phyloP scores from a whole-genome alignment of 179 eudicot species.

The Nepenthes alata region DNA sequence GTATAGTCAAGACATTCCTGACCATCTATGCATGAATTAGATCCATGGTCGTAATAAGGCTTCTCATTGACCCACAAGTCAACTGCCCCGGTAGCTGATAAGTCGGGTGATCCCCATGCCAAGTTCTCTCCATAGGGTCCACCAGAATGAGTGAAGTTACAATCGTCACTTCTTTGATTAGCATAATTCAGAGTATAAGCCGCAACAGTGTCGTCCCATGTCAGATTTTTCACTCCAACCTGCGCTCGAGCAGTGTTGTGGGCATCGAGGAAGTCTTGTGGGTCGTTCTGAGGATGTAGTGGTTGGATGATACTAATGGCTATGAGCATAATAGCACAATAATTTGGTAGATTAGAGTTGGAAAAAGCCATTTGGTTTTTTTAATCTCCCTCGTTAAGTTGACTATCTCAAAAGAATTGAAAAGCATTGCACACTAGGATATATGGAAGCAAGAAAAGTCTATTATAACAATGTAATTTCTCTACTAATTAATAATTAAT shows the following conservation, averaged over 20 bases:
- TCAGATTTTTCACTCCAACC: constrained; percentile 27
- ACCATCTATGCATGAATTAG: constrained; percentile 26
- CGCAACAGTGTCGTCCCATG: constrained; percentile 24
- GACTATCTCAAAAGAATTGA: no score
- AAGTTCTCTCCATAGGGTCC: constrained; percentile 49
- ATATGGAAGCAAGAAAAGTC: no score
- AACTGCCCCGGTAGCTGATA: constrained; percentile 26
- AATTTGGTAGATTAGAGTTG: no score
- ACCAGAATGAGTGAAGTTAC: constrained; percentile 27
- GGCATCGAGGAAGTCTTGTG: constrained; percentile 29
- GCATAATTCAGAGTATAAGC: constrained; percentile 32
- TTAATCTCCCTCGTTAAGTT: no score
- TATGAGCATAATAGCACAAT: not conserved
- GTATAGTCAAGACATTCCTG: constrained; percentile 40
- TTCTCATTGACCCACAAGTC: constrained; percentile 29
- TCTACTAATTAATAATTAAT: no score
- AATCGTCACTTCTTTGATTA: constrained; percentile 15
- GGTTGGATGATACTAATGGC: not conserved
- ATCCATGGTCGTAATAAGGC: constrained; percentile 13
- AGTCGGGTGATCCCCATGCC: constrained; percentile 17
- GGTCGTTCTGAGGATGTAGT: constrained; percentile 30
- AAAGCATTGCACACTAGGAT: no score
- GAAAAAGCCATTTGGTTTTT: no score
- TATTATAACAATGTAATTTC: no score
- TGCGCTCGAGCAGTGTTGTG: constrained; percentile 30